Evolutionary conservation across 2,329 filamentous ascomycete genomes (phyloP).

Genomic region (Beauveria australis): DNA sequence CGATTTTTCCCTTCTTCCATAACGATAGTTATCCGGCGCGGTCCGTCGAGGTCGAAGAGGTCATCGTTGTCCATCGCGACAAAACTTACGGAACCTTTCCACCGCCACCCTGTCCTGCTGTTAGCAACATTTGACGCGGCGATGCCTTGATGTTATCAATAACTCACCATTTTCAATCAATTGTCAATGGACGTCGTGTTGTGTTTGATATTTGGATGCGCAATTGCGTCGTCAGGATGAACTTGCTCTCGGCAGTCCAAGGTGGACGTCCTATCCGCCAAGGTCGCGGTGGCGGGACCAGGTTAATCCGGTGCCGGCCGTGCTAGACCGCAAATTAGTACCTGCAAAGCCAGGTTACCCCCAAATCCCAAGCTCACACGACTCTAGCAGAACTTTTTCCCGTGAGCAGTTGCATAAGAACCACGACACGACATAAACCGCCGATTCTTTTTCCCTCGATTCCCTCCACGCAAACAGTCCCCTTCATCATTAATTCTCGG

Average conservation of each 20-base stretch:
- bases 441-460: neutral
- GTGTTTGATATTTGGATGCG: slow-evolving; percentile 16
- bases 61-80: slow-evolving; percentile 7
- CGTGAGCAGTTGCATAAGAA: slow-evolving; percentile 13
- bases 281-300: neutral
- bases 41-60: neutral
- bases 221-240: slow-evolving; percentile 24
- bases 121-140: slow-evolving; percentile 28
- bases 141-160: neutral
- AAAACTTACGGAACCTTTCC: slow-evolving; percentile 50
- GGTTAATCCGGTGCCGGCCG: slow-evolving; percentile 11
- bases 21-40: slow-evolving; percentile 15
- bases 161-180: slow-evolving; percentile 48
- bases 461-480: neutral
- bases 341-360: neutral
- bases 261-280: neutral
- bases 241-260: slow-evolving; percentile 3
- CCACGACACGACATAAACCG: slow-evolving; percentile 1
- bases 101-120: slow-evolving; percentile 59
- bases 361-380: slow-evolving; percentile 23
- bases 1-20: neutral
- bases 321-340: slow-evolving; percentile 9
- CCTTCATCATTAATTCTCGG: neutral
- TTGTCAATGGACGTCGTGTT: slow-evolving; percentile 25
- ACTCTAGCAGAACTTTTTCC: slow-evolving; percentile 30